Evolutionary conservation across 306 rosid genomes (phyloP).

Genomic region (Calophaca sinica): DNA sequence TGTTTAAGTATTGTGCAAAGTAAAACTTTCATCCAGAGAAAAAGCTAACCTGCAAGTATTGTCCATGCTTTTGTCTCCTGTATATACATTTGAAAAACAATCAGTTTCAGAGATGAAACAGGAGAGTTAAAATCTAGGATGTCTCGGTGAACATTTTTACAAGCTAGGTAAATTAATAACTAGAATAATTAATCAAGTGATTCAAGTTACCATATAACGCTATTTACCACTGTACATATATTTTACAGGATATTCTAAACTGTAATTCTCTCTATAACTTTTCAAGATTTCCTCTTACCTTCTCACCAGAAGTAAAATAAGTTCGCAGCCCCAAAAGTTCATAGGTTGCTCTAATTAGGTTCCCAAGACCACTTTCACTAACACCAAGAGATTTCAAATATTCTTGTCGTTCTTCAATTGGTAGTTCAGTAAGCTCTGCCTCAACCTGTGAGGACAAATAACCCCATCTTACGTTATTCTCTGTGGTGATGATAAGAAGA

Average conservation of each 20-base stretch:
- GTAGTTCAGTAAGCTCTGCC: conserved; percentile 92
- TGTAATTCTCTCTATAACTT: conserved; percentile 5
- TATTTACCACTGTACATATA: background rate
- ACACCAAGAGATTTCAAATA: conserved; percentile 93
- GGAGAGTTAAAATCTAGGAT: background rate
- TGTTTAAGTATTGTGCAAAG: conserved; percentile 7
- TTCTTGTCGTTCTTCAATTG: conserved; percentile 84
- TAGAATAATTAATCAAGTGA: conserved; percentile 6
- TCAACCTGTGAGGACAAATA: conserved; percentile 76
- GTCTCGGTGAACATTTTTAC: conserved; percentile 8
- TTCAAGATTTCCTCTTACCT: conserved; percentile 63
- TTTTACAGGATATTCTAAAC: conserved; percentile 20
- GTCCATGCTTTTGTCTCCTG: conserved; percentile 99
- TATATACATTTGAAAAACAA: conserved; percentile 31
- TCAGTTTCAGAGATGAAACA: conserved; percentile 41
- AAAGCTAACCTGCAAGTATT: conserved; percentile 82
- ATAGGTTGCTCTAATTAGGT: conserved; percentile 90
- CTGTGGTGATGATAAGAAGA: conserved; percentile 36
- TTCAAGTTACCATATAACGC: conserved; percentile 15
- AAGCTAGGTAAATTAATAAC: conserved; percentile 2
- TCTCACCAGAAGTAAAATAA: conserved; percentile 96
- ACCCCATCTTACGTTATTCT: conserved; percentile 26
- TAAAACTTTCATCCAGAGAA: conserved; percentile 34
- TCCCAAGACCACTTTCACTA: conserved; percentile 93
- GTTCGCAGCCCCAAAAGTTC: conserved; percentile 84